phyloP scores from a whole-genome alignment of 768 basidiomycete species.

The Mycena crocata region DNA sequence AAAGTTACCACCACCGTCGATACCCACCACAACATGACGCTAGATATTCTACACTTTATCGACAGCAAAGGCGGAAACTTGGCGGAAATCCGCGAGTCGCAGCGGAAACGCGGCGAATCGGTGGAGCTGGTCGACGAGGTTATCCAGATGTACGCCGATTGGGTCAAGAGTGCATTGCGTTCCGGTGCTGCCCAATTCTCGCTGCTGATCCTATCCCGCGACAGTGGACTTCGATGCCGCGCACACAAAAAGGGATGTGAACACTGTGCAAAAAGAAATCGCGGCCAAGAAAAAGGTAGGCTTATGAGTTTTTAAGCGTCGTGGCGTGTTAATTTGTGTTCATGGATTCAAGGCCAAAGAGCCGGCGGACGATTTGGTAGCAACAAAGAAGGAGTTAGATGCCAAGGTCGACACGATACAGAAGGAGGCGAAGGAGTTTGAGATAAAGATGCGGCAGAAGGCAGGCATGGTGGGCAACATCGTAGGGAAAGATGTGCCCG shows the following conservation, averaged over 20 bases:
- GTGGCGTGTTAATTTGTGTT: neutral
- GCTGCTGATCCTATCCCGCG: constrained; percentile 12
- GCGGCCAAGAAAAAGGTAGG: constrained; percentile 90
- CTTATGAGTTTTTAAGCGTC: neutral
- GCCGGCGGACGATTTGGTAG: constrained; percentile 87
- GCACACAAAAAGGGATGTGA: constrained; percentile 82
- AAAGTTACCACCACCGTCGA: neutral
- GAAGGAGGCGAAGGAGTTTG: constrained; percentile 82
- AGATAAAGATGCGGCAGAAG: constrained; percentile 81
- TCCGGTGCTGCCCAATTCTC: constrained; percentile 10
- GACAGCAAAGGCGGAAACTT: constrained; percentile 93
- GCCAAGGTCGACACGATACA: constrained; percentile 80
- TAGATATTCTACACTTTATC: constrained; percentile 85
- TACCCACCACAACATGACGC: constrained; percentile 67
- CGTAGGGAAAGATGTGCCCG: constrained; percentile 87
- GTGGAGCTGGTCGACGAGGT: constrained; percentile 96
- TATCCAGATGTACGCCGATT: constrained; percentile 90
- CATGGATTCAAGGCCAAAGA: constrained; percentile 79
- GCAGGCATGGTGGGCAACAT: constrained; percentile 91
- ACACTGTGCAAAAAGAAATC: constrained; percentile 95
- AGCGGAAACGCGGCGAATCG: constrained; percentile 88
- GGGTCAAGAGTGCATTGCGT: constrained; percentile 87
- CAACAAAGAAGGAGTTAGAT: constrained; percentile 87
- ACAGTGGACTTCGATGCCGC: constrained; percentile 93
- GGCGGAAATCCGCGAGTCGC: constrained; percentile 90